Evolutionary conservation across 2,329 filamentous ascomycete genomes (phyloP).

Genomic region (Aureobasidium sp.): DNA sequence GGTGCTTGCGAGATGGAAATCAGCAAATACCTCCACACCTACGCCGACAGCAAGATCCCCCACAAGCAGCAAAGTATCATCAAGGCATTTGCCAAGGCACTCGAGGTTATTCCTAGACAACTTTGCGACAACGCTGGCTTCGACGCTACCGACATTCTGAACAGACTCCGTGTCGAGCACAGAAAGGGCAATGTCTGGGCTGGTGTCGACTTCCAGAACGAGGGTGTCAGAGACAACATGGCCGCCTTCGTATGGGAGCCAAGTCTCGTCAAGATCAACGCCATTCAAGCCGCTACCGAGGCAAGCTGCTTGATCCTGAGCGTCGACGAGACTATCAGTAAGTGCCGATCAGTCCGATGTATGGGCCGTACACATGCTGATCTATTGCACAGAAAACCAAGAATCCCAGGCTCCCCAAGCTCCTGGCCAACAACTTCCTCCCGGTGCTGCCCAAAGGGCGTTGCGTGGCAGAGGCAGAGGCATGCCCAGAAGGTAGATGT

Average conservation of each 20-base stretch:
- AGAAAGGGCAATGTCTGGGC: slow-evolving; percentile 89
- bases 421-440: slow-evolving; percentile 59
- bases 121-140: slow-evolving; percentile 98
- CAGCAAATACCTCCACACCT: slow-evolving; percentile 85
- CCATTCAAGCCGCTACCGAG: slow-evolving; percentile 91
- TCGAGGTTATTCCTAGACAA: slow-evolving; percentile 94
- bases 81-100: slow-evolving; percentile 94
- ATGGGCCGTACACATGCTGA: neutral
- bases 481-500: slow-evolving; percentile 71
- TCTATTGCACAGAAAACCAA: slow-evolving; percentile 56
- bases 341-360: slow-evolving; percentile 22
- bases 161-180: slow-evolving; percentile 92
- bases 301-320: slow-evolving; percentile 90
- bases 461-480: slow-evolving; percentile 79
- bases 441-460: slow-evolving; percentile 75
- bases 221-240: slow-evolving; percentile 92
- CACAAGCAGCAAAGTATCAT: slow-evolving; percentile 97
- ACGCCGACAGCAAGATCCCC: slow-evolving; percentile 83
- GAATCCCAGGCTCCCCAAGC: slow-evolving; percentile 80
- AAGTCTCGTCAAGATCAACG: slow-evolving; percentile 91
- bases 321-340: slow-evolving; percentile 90
- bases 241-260: slow-evolving; percentile 97
- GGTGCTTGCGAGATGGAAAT: slow-evolving; percentile 96
- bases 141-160: slow-evolving; percentile 95
- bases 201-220: slow-evolving; percentile 87